phyloP scores from a whole-genome alignment of 768 basidiomycete genomes.

The Termitomyces bulborhizus region DNA sequence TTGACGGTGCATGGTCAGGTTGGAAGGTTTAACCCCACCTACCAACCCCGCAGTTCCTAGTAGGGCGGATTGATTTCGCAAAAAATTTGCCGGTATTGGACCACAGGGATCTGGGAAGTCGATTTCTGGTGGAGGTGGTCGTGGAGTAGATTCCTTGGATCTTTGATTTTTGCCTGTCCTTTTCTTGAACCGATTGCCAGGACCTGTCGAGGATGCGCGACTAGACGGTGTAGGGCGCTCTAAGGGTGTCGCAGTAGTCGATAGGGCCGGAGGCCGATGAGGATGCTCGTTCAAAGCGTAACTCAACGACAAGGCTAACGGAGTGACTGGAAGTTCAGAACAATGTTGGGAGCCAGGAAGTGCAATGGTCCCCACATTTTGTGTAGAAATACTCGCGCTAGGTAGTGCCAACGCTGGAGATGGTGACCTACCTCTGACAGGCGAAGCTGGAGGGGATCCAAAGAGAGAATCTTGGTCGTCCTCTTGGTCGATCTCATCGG shows the following conservation, averaged over 20 bases:
- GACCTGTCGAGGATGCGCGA: conserved; percentile 19
- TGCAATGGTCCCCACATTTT: conserved; percentile 98
- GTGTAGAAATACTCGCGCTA: conserved; percentile 41
- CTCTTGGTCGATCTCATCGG: conserved; percentile 14
- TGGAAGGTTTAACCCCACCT: conserved; percentile 55
- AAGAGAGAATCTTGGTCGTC: conserved; percentile 72
- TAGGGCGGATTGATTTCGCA: conserved; percentile 68
- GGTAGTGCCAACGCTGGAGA: conserved; percentile 57
- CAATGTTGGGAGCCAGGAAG: conserved; percentile 89
- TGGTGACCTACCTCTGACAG: conserved; percentile 68
- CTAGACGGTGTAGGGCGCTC: conserved; percentile 8
- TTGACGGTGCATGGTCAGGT: conserved; percentile 34
- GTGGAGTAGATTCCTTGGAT: conserved; percentile 35
- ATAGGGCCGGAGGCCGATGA: conserved; percentile 33
- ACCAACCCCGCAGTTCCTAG: conserved; percentile 71
- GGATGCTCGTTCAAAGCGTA: conserved; percentile 22
- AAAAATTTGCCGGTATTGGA: conserved; percentile 59
- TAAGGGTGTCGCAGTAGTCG: conserved; percentile 4
- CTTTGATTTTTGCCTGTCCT: conserved; percentile 29
- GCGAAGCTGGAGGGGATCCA: conserved; percentile 73
- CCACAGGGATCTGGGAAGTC: conserved; percentile 54
- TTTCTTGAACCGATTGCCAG: conserved; percentile 19
- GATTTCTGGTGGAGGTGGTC: conserved; percentile 50
- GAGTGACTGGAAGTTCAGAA: conserved; percentile 83
- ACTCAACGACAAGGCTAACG: conserved; percentile 64